phyloP scores from a whole-genome alignment of 2,329 filamentous ascomycete genomes.

The Stylonectria norvegica region DNA sequence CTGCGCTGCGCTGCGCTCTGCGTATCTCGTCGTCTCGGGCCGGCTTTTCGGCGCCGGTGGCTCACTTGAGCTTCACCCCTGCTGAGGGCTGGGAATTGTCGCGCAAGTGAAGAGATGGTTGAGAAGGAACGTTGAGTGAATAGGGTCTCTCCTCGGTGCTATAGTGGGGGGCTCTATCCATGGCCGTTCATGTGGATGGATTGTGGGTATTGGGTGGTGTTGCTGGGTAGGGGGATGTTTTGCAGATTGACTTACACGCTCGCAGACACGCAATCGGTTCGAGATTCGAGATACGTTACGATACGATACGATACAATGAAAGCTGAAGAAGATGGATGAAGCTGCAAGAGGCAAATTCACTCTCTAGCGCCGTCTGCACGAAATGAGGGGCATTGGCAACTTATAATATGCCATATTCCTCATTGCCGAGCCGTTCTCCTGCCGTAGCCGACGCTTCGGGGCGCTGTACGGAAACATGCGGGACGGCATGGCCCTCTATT shows the following conservation, averaged over 20 bases:
- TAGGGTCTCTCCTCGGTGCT: conserved; percentile 21
- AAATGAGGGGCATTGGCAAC: conserved; percentile 15
- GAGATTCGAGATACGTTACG: no score
- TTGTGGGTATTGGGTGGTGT: conserved; percentile 16
- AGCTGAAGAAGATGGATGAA: no score
- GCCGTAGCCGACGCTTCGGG: conserved; percentile 28
- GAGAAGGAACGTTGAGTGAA: conserved; percentile 12
- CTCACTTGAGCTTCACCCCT: conserved; percentile 27
- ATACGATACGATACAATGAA: no score
- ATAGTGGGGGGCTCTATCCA: conserved; percentile 25
- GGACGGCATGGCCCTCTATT: conserved; percentile 21
- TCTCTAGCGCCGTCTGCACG: conserved; percentile 6
- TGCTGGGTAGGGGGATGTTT: not conserved
- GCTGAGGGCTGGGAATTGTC: no score
- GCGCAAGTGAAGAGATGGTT: no score
- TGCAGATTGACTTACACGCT: conserved; percentile 1
- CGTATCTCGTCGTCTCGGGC: not conserved
- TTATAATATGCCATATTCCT: conserved; percentile 26
- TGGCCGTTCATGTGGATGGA: conserved; percentile 17
- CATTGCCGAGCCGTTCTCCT: conserved; percentile 30
- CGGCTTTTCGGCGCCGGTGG: not conserved
- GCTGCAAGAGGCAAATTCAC: conserved; percentile 10
- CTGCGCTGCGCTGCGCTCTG: not conserved
- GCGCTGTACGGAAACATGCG: conserved; percentile 31
- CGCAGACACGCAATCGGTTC: no score